These are phyloP conservation scores for Aspergillus clavatus DNA, from an alignment of 2,329 filamentous ascomycete species.

Conservation along the genomic window DNA sequence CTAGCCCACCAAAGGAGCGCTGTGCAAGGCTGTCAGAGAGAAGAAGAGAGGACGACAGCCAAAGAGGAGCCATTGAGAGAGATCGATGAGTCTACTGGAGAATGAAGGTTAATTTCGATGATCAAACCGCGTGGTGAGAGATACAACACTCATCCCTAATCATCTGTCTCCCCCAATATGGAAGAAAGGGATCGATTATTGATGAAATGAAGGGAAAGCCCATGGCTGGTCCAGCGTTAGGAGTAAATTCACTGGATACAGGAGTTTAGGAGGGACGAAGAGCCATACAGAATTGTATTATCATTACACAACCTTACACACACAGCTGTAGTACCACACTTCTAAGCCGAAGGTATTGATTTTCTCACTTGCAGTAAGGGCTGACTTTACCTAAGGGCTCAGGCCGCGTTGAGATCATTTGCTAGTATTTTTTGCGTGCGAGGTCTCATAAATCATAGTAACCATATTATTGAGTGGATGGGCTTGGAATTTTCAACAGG, in stretches of 20 bases:
- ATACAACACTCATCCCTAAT: not conserved
- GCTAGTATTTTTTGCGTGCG: not conserved
- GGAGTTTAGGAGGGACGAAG: not conserved
- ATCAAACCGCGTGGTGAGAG: conserved; percentile 6
- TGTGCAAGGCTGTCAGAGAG: conserved; percentile 3
- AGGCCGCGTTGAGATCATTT: conserved; percentile 16
- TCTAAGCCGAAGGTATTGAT: not conserved
- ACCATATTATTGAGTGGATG: not conserved
- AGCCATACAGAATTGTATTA: not conserved
- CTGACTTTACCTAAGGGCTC: conserved; percentile 13
- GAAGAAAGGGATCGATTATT: conserved; percentile 5
- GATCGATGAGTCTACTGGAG: not conserved
- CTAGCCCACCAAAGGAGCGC: conserved; percentile 18
- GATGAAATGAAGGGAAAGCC: conserved; percentile 2
- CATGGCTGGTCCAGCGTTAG: not conserved
- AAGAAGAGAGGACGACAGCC: not conserved
- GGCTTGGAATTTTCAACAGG: not conserved
- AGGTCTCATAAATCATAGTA: not conserved
- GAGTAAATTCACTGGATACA: not conserved
- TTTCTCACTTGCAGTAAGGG: conserved; percentile 12
- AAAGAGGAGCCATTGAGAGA: conserved; percentile 2
- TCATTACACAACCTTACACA: not conserved
- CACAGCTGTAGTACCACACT: conserved; percentile 1
- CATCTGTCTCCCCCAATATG: not conserved
- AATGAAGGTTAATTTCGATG: conserved; percentile 1